Base-by-base conservation (phyloP, 2,329 filamentous ascomycete species). In the Fusarium falciforme region DNA sequence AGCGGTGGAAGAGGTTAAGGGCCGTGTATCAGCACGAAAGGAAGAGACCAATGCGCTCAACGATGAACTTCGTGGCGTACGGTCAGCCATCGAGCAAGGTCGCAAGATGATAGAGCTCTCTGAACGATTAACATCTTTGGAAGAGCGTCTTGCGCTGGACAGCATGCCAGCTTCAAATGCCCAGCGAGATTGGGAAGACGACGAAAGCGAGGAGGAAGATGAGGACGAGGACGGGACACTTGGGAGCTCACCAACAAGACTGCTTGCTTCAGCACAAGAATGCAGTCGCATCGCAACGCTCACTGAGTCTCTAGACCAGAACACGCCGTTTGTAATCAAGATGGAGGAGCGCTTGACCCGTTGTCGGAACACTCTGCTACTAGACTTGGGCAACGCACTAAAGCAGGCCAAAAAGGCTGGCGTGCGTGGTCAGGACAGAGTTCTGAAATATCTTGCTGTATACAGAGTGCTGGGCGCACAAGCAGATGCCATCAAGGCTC, bases 1-100 rank as follows among this genome's bases (percentile, higher is more conserved):
- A 72, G 94, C 96, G 61, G 90, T 98, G 1, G 92, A 94, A 73
- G 91, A 92, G 59, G 88, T 98, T 58, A 91, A 91, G 79, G 85
- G 84, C 11, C 88, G 87, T 20, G 93, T 98, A 0, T 85, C 86
- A 9, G 87, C 89, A 67, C 88, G 92, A 71, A 90, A 89, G 27
- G 82, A 83, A 22, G 92, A 96, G 76, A 89, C 95, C 2, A 85
- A 86, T 40, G 82, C 80, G 5, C 82, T 95, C 61, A 86, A 94
- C 64, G 82, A 84, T n/a, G 91, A 97, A 81, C 89, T 95, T 79
- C 88, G 87, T 70, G 83, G 79, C n/a, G 88, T 95, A 6, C 87
- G 90, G 67, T 83, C 84, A 14, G 86, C 91, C 60, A 91, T 96
- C 47, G 90, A 93, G 75, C 74, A 82, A 3, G 91, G 89, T 0